These are phyloP conservation scores for Globisporangium solare DNA, from an alignment of 352 stramenopile species.

Conservation along the genomic window DNA sequence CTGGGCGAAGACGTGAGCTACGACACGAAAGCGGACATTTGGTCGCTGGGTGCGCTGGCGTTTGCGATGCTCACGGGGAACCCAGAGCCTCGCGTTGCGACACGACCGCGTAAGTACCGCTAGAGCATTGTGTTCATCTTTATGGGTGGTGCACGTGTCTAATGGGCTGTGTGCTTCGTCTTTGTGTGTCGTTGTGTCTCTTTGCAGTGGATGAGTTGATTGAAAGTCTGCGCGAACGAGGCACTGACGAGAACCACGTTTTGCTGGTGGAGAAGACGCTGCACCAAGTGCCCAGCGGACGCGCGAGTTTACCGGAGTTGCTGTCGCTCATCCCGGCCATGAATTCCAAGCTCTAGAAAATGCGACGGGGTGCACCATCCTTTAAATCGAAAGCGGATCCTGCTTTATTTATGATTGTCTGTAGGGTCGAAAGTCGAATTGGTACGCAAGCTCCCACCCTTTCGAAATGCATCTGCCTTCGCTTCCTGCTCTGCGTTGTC, in stretches of 20 bases:
- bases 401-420: too few relatives aligned
- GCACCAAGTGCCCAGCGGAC: conserved; percentile 29
- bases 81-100: conserved; percentile 61
- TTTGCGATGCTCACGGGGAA: conserved; percentile 67
- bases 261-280: conserved; percentile 42
- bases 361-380: too few relatives aligned
- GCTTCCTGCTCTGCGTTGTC: too few relatives aligned
- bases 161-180: background rate
- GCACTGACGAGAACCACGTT: conserved; percentile 28
- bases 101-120: conserved; percentile 36
- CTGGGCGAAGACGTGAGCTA: conserved; percentile 66
- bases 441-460: too few relatives aligned
- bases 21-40: conserved; percentile 65
- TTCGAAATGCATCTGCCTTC: too few relatives aligned
- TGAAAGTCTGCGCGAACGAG: conserved; percentile 29
- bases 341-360: conserved; percentile 38
- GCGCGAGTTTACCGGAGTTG: conserved; percentile 38
- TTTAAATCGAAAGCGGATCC: too few relatives aligned
- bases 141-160: too few relatives aligned
- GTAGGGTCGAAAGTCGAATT: too few relatives aligned
- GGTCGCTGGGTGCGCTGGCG: conserved; percentile 71
- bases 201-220: conserved; percentile 55
- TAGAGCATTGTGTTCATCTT: too few relatives aligned
- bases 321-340: conserved; percentile 31
- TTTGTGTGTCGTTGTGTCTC: background rate